Conservation (phyloP, 768 basidiomycete species). For the Boletales sp. region DNA sequence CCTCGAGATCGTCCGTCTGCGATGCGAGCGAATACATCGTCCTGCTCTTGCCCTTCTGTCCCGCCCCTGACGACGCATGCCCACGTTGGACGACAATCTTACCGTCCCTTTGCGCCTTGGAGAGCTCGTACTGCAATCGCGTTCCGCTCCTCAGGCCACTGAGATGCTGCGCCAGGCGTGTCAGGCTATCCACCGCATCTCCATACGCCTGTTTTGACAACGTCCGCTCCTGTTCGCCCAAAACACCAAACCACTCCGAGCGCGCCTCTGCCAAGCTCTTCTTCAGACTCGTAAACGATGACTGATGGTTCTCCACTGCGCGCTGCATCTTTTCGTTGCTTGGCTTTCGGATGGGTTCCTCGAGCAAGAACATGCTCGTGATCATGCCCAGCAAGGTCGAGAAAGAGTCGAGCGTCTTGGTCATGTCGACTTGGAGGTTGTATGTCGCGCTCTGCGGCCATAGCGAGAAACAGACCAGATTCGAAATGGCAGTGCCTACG, state of each 20-base stretch:
- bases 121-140: conserved; percentile 77
- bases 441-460: conserved; percentile 86
- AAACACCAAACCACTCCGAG: conserved; percentile 63
- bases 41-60: conserved; percentile 14
- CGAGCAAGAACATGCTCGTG: conserved; percentile 82
- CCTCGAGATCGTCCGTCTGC: conserved; percentile 42
- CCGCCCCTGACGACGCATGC: conserved; percentile 11
- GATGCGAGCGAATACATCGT: conserved; percentile 30
- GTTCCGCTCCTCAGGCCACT: conserved; percentile 86
- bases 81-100: conserved; percentile 34
- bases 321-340: conserved; percentile 65
- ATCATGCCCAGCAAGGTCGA: conserved; percentile 80
- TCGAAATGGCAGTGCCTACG: conserved; percentile 74
- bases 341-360: conserved; percentile 55
- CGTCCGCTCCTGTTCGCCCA: conserved; percentile 22
- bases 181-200: conserved; percentile 83
- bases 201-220: conserved; percentile 64
- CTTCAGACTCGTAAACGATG: conserved; percentile 86
- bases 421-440: conserved; percentile 82
- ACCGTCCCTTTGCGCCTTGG: conserved; percentile 53
- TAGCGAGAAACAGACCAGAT: conserved; percentile 76
- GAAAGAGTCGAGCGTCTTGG: conserved; percentile 82
- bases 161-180: conserved; percentile 89
- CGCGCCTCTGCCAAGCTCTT: conserved; percentile 83
- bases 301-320: conserved; percentile 83